phyloP scores from a whole-genome alignment of 306 rosid species.

The Lathyrus sativus region DNA sequence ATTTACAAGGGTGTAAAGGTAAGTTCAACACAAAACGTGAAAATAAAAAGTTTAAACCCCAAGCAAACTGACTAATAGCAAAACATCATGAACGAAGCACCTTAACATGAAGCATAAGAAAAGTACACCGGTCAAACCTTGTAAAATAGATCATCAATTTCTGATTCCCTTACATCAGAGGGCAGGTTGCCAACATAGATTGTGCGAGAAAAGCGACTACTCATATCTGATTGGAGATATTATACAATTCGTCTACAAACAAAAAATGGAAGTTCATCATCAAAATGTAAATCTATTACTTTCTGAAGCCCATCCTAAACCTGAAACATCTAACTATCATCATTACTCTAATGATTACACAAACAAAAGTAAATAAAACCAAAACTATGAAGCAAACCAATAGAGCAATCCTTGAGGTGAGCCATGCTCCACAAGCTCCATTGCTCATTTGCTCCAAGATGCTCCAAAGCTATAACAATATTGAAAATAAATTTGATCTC shows the following conservation, averaged over 20 bases:
- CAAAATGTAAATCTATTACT: conserved; percentile 25
- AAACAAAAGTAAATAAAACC: conserved; percentile 68
- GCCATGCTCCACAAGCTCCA: conserved; percentile 99
- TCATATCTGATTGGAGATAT: conserved; percentile 62
- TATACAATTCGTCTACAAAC: conserved; percentile 50
- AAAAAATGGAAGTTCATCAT: conserved; percentile 40
- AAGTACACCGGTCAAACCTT: conserved; percentile 58
- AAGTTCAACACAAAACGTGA: conserved; percentile 3
- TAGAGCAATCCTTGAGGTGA: conserved; percentile 99
- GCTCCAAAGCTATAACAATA: conserved; percentile 95
- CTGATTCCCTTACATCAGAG: conserved; percentile 80
- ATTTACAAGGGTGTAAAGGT: neutral
- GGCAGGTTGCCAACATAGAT: conserved; percentile 98
- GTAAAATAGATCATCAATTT: conserved; percentile 91
- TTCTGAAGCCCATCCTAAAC: conserved; percentile 35
- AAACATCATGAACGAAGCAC: conserved; percentile 17
- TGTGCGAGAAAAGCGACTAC: conserved; percentile 99
- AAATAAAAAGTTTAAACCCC: neutral
- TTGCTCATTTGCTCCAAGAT: conserved; percentile 99
- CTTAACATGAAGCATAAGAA: neutral
- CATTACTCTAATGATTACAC: conserved; percentile 55
- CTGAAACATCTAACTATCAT: conserved; percentile 46
- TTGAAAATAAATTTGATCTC: conserved; percentile 86
- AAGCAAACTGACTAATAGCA: conserved; percentile 2
- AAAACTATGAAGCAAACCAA: conserved; percentile 99